Evolutionary conservation across 495 filamentous ascomycete genomes (phyloP).

Genomic region (Xylona heveae): DNA sequence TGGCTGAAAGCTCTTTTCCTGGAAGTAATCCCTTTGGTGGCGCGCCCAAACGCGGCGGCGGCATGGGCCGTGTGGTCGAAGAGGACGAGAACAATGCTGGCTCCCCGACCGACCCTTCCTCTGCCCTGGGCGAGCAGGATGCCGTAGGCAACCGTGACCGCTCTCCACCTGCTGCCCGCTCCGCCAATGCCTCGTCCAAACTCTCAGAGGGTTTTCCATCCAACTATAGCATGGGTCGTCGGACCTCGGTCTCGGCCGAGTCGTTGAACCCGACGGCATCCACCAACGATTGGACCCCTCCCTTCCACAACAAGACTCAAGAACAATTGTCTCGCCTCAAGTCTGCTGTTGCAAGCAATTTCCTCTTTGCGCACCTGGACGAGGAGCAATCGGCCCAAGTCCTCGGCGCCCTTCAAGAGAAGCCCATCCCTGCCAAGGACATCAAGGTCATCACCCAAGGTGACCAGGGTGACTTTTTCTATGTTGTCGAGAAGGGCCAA

Average conservation of each 20-base stretch:
- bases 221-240: slow-evolving; percentile 82
- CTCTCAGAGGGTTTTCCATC: slow-evolving; percentile 66
- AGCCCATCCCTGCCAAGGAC: slow-evolving; percentile 80
- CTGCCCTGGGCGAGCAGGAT: not conserved
- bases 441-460: slow-evolving; percentile 96
- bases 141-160: no score
- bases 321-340: slow-evolving; percentile 67
- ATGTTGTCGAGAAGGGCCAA: slow-evolving; percentile 75
- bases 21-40: slow-evolving; percentile 33
- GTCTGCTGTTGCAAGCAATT: slow-evolving; percentile 68
- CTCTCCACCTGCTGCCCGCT: not conserved
- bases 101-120: slow-evolving; percentile 36
- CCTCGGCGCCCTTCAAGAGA: slow-evolving; percentile 79
- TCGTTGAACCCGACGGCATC: slow-evolving; percentile 76
- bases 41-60: slow-evolving; percentile 7
- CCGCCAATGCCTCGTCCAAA: no score
- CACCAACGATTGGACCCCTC: slow-evolving; percentile 70
- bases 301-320: slow-evolving; percentile 55
- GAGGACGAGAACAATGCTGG: slow-evolving; percentile 39
- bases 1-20: slow-evolving; percentile 35
- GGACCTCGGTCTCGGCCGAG: slow-evolving; percentile 92
- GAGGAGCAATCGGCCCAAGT: slow-evolving; percentile 78
- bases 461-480: slow-evolving; percentile 93
- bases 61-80: slow-evolving; percentile 33
- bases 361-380: slow-evolving; percentile 84